Conservation (phyloP, 345 rosid genomes). For the Mercurialis annua region DNA sequence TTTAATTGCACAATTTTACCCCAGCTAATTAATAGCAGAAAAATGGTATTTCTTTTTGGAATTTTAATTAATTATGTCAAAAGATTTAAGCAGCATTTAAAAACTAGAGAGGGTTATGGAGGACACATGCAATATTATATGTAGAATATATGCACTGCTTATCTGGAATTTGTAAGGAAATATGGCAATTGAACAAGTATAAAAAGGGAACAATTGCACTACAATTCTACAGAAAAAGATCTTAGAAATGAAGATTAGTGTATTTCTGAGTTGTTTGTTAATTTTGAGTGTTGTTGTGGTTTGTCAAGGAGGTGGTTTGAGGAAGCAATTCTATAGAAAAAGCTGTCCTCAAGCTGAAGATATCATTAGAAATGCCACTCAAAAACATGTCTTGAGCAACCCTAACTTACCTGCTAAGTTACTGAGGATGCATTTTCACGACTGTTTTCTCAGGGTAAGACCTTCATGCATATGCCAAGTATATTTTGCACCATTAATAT, state of each 20-base stretch:
- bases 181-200: constrained; percentile 11
- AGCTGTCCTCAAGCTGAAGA: constrained; percentile 41
- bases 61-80: no score
- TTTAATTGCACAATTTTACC: no score
- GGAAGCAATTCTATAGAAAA: constrained; percentile 33
- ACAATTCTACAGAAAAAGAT: not conserved
- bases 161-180: constrained; percentile 3
- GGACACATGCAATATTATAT: not conserved
- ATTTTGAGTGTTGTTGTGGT: constrained; percentile 8
- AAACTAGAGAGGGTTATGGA: not conserved
- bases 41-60: no score
- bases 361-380: constrained; percentile 32
- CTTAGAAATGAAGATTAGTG: not conserved
- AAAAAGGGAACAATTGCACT: constrained; percentile 24
- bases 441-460: constrained; percentile 58
- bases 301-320: constrained; percentile 30
- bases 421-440: constrained; percentile 65
- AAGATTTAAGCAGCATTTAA: no score
- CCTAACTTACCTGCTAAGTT: constrained; percentile 44
- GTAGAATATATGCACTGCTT: not conserved
- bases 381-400: constrained; percentile 30
- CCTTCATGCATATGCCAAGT: not conserved
- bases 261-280: not conserved
- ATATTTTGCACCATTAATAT: no score
- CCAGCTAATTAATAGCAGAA: no score